Conservation (phyloP, 192 early-diverging fungal genomes). For the Pilaira anomala region DNA sequence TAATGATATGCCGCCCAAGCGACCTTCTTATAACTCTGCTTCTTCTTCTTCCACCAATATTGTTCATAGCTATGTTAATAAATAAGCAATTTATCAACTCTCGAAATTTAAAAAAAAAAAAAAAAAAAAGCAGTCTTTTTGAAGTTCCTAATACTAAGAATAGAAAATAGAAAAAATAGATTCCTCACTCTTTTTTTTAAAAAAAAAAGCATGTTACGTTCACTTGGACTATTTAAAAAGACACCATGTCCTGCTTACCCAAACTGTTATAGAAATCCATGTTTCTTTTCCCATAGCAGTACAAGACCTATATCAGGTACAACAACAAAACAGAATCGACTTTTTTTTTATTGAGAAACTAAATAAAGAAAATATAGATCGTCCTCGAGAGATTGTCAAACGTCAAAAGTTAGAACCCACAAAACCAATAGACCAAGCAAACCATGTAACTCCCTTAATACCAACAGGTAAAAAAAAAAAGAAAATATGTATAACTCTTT, state of each 20-base stretch:
- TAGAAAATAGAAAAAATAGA: not conserved
- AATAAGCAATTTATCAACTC: not conserved
- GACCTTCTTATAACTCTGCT: not conserved
- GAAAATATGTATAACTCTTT: too few species aligned
- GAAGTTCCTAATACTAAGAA: not conserved
- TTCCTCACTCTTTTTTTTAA: not conserved
- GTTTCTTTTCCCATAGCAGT: conserved; percentile 37
- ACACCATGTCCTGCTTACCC: conserved; percentile 39
- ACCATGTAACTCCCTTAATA: too few species aligned
- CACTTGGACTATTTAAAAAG: conserved; percentile 32
- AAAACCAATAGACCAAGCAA: not conserved
- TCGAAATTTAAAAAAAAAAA: too few species aligned
- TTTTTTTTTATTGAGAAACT: not conserved
- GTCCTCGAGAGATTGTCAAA: not conserved
- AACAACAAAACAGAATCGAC: not conserved
- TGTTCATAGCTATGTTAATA: conserved; percentile 17
- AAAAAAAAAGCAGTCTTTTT: too few species aligned
- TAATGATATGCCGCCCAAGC: not conserved
- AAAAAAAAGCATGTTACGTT: conserved; percentile 34
- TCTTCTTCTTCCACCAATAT: conserved; percentile 18
- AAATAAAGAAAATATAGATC: conserved; percentile 1
- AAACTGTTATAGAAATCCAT: conserved; percentile 32
- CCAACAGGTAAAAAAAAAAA: too few species aligned
- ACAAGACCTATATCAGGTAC: not conserved
- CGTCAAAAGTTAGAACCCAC: not conserved